Evolutionary conservation across 352 stramenopile genomes (phyloP).

Genomic region (Thalassiosira exigua): DNA sequence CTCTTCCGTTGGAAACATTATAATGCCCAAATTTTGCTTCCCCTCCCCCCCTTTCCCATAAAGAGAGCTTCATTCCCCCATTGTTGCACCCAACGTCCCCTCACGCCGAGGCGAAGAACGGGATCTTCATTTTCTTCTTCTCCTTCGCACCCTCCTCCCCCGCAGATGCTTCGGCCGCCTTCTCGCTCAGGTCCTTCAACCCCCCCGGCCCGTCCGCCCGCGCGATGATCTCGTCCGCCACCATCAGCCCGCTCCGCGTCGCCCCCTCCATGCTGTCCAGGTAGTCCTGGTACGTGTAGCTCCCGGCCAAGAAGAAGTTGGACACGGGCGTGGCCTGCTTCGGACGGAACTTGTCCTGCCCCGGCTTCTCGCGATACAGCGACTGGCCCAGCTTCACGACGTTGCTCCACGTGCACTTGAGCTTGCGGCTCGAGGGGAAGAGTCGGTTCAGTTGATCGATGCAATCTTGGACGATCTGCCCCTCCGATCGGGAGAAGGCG

Average conservation of each 20-base stretch:
- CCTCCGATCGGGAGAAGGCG: constrained; percentile 77
- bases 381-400: constrained; percentile 89
- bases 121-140: constrained; percentile 17
- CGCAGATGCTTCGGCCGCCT: constrained; percentile 11
- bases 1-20: too few relatives aligned
- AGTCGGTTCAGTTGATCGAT: constrained; percentile 84
- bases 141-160: background rate
- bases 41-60: too few relatives aligned
- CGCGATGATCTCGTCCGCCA: constrained; percentile 88
- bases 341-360: constrained; percentile 87
- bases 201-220: constrained; percentile 77
- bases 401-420: constrained; percentile 88
- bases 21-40: too few relatives aligned
- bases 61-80: too few relatives aligned
- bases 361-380: constrained; percentile 87
- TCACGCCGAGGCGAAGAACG: constrained; percentile 48
- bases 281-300: constrained; percentile 90
- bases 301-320: constrained; percentile 90
- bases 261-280: constrained; percentile 90
- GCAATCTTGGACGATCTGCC: constrained; percentile 83
- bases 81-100: background rate
- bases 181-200: constrained; percentile 48
- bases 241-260: constrained; percentile 87
- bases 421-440: constrained; percentile 86
- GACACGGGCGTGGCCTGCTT: constrained; percentile 87